A percentile compares a stretch with the other conserved stretches of the same genome.
Evolutionary conservation across 176 grass and related monocot species (phyloP).

Genomic region (Phoenix dactylifera): DNA sequence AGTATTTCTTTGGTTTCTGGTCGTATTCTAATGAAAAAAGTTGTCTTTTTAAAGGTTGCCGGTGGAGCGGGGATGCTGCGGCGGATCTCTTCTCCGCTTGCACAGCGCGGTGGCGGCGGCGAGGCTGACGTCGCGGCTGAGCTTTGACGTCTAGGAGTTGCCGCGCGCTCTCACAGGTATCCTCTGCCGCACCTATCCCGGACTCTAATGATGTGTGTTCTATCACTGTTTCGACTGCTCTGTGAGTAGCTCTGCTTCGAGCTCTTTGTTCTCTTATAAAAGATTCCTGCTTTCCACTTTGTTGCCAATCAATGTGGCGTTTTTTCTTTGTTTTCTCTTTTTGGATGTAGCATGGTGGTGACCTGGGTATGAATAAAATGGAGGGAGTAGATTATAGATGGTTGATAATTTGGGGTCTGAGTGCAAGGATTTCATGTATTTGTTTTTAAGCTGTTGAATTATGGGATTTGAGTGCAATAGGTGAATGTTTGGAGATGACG

Average conservation of each 20-base stretch:
- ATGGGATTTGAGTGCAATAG: too few relatives aligned
- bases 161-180: conserved; percentile 90
- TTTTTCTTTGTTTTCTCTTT: too few relatives aligned
- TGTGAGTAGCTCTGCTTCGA: conserved; percentile 27
- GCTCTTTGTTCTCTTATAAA: neutral
- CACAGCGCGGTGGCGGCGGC: conserved; percentile 86
- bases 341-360: too few relatives aligned
- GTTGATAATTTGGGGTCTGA: too few relatives aligned
- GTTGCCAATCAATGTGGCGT: too few relatives aligned
- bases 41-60: conserved; percentile 36
- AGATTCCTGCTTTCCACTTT: neutral
- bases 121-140: conserved; percentile 77
- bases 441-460: too few relatives aligned
- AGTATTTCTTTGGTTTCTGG: too few relatives aligned
- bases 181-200: conserved; percentile 98
- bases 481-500: too few relatives aligned
- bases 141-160: conserved; percentile 60
- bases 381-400: too few relatives aligned
- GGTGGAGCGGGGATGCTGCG: conserved; percentile 67
- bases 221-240: conserved; percentile 14
- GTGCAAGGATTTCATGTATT: too few relatives aligned
- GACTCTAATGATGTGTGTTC: conserved; percentile 80
- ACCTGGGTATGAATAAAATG: too few relatives aligned
- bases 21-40: too few relatives aligned
- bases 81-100: conserved; percentile 52